phyloP scores from a whole-genome alignment of 352 stramenopile genomes.

The Pythium volutum region DNA sequence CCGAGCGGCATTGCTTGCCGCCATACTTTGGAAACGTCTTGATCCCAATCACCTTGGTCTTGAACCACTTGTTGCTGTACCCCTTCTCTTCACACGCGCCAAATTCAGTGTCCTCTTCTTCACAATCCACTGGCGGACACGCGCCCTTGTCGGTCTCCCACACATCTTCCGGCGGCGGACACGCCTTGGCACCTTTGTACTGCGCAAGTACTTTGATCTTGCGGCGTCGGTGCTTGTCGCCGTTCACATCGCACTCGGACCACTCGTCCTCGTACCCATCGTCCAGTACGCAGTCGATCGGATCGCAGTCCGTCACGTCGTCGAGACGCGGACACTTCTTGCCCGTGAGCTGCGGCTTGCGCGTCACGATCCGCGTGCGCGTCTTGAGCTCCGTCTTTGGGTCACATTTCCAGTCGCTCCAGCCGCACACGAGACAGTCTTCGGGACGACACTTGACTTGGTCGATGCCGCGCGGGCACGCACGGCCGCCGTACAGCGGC shows the following conservation, averaged over 20 bases:
- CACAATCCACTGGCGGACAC: no score
- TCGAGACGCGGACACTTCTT: conserved; percentile 10
- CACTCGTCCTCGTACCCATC: conserved; percentile 11
- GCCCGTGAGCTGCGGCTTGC: not conserved
- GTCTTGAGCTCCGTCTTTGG: conserved; percentile 4
- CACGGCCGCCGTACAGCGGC: conserved; percentile 30
- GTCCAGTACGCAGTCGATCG: not conserved
- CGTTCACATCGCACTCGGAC: conserved; percentile 12
- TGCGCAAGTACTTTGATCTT: conserved; percentile 1
- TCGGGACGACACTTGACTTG: conserved; percentile 22
- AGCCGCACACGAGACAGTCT: conserved; percentile 4
- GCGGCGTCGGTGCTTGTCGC: not conserved
- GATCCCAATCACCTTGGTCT: no score
- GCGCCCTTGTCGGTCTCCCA: not conserved
- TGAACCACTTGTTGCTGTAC: no score
- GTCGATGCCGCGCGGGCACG: conserved; percentile 14
- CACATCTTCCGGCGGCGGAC: not conserved
- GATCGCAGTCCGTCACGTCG: conserved; percentile 5
- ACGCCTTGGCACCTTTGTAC: conserved; percentile 13
- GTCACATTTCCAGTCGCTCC: conserved; percentile 21
- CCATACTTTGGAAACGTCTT: no score
- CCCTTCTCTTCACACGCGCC: no score
- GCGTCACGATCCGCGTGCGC: not conserved
- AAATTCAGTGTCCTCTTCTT: no score
- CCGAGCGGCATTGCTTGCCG: no score